Conservation (phyloP, 2,329 filamentous ascomycete genomes). For the Diaporthe velutina region DNA sequence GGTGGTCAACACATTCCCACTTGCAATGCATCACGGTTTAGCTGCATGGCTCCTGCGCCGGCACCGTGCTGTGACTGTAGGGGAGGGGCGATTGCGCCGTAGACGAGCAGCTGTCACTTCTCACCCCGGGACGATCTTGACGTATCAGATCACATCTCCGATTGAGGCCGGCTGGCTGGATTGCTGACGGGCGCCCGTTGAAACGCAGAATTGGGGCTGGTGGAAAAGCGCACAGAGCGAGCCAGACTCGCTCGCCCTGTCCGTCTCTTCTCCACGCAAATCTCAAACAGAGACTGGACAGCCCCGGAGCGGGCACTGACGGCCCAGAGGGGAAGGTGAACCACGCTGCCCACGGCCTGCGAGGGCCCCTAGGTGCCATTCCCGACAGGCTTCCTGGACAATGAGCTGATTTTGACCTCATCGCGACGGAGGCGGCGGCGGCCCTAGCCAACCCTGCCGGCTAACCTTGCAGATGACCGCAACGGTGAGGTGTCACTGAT, state of each 20-base stretch:
- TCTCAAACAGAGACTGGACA: conserved; percentile 17
- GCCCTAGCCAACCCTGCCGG: conserved; percentile 14
- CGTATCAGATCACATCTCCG: conserved; percentile 35
- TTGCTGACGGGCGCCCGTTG: conserved; percentile 23
- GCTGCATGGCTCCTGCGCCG: conserved; percentile 4
- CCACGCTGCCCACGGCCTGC: not conserved
- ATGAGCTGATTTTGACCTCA: conserved; percentile 28
- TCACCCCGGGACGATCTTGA: conserved; percentile 33
- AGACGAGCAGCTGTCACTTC: conserved; percentile 30
- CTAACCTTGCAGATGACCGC: conserved; percentile 23
- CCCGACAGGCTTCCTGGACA: conserved; percentile 22
- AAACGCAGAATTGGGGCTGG: conserved; percentile 24
- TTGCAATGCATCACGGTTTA: conserved; percentile 14
- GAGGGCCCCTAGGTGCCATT: not conserved
- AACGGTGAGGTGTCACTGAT: conserved; percentile 32
- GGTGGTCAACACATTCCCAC: not conserved
- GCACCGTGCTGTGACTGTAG: not conserved
- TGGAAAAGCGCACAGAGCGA: conserved; percentile 24
- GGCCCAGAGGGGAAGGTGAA: conserved; percentile 5
- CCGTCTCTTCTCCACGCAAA: conserved; percentile 10
- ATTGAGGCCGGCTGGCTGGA: conserved; percentile 20
- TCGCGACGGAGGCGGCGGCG: conserved; percentile 8
- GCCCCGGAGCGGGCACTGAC: conserved; percentile 8
- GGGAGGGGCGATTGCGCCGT: not conserved
- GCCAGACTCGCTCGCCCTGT: conserved; percentile 12